Percentiles rank a stretch among this genome's conserved stretches.
Evolutionary conservation across 768 basidiomycete species (phyloP).

Genomic region (Mycena leptocephala): DNA sequence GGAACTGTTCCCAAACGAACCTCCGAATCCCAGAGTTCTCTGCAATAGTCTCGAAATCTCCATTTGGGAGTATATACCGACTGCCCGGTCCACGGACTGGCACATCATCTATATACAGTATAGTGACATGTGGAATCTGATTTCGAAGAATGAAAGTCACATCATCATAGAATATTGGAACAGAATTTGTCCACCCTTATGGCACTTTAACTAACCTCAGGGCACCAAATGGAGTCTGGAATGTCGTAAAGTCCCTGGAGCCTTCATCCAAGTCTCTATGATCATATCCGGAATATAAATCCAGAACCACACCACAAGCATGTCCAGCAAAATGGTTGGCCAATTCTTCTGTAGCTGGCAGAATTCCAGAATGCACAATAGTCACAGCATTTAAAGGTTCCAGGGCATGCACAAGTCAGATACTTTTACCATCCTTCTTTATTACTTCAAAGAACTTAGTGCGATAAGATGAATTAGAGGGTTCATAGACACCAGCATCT

Average conservation of each 20-base stretch:
- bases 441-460: neutral
- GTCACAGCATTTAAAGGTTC: neutral
- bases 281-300: neutral
- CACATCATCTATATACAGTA: neutral
- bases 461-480: neutral
- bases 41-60: neutral
- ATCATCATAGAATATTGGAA: neutral
- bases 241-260: neutral
- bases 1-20: neutral
- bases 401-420: neutral
- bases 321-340: neutral
- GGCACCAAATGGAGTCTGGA: neutral
- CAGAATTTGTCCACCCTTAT: neutral
- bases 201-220: neutral
- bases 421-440: neutral
- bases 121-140: neutral
- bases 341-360: neutral
- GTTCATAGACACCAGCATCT: conserved; percentile 2
- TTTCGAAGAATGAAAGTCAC: neutral
- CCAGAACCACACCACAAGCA: neutral
- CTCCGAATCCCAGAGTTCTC: neutral
- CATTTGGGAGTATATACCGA: neutral
- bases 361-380: neutral
- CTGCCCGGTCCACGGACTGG: neutral
- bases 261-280: neutral